Conservation (phyloP, 179 eudicot genomes). For the Silene vulgaris region DNA sequence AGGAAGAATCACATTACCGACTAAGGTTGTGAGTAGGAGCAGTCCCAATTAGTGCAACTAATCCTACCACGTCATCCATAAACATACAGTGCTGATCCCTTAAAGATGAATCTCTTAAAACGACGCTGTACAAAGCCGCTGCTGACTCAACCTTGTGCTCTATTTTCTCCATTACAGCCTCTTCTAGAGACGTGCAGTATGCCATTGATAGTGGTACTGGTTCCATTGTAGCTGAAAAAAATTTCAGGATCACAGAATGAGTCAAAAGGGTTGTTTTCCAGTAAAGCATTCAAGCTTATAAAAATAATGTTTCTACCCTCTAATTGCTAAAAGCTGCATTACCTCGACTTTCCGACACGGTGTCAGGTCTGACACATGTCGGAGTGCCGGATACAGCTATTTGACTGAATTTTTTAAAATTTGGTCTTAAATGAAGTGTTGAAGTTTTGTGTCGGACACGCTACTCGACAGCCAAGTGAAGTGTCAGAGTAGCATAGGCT, state of each 20-base stretch:
- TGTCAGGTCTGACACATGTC: too few species aligned
- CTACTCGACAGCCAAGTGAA: too few species aligned
- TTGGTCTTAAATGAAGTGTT: too few species aligned
- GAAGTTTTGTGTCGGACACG: too few species aligned
- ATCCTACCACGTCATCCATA: slow-evolving; percentile 40
- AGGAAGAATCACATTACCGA: slow-evolving; percentile 34
- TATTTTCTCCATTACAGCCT: slow-evolving; percentile 28
- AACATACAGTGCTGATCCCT: slow-evolving; percentile 18
- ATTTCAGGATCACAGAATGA: slow-evolving; percentile 11
- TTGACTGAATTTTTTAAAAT: too few species aligned
- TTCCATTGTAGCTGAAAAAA: slow-evolving; percentile 28
- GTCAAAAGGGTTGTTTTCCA: not conserved
- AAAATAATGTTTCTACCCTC: too few species aligned
- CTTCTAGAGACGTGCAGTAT: slow-evolving; percentile 25
- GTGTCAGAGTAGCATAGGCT: too few species aligned
- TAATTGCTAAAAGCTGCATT: too few species aligned
- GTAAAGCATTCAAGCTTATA: too few species aligned
- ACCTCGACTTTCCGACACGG: too few species aligned
- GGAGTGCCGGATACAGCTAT: too few species aligned
- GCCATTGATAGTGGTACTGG: slow-evolving; percentile 23
- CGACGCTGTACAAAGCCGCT: slow-evolving; percentile 43
- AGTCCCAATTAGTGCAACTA: slow-evolving; percentile 59
- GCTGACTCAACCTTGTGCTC: slow-evolving; percentile 35
- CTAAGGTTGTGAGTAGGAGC: slow-evolving; percentile 41
- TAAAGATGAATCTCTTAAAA: slow-evolving; percentile 18